Evolutionary conservation across 805 yeast genomes (phyloP), one percentile per base, ranked within the genome.

Genomic region (Starmera pachycereana): DNA sequence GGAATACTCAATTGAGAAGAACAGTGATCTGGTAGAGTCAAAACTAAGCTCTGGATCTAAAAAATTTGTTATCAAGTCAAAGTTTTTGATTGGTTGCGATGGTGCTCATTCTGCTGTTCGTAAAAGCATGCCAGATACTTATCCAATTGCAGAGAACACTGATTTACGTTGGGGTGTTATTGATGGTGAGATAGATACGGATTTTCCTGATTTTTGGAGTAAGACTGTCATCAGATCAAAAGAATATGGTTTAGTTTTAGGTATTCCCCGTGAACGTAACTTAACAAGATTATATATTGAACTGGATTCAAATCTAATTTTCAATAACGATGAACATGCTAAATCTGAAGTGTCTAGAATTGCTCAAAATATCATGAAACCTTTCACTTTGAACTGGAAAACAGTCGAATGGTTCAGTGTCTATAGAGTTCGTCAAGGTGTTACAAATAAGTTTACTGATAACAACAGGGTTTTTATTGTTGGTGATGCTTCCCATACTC

Each of bases 161-260:
- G 65, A 60, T 45, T 52, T 44, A 34, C 52, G 57, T 19, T 61
- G 65, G 65, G 65, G 63, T 14, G 65, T 61, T 13, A 41, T 61
- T 35, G 65, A 61, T 41, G 53, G 58, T 36, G 62, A 57, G 27
- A 61, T 62, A n/a, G 37, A 53, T 25, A 61, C 65, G 4, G 49
- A 61, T 38, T 61, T 60, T 48, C 65, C 65, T 3, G 65, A 61
- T 49, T 55, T 61, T 42, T 44, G 64, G 38, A 49, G 46, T 29
- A 48, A 61, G 12, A 51, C 58, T 42, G 65, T 62, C 12, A 58
- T 61, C 37, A 62, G 57, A 32, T 58, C 64, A 14, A 53, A 51
- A 16, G 52, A 49, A 22, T 42, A 47, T 32, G 64, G 64, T 2
- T 51, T 62, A 10, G 50, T 61, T 27, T 56, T 60, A 61, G 52